Base-by-base conservation (phyloP, 495 filamentous ascomycete species). In the Aspergillus cavernicola region DNA sequence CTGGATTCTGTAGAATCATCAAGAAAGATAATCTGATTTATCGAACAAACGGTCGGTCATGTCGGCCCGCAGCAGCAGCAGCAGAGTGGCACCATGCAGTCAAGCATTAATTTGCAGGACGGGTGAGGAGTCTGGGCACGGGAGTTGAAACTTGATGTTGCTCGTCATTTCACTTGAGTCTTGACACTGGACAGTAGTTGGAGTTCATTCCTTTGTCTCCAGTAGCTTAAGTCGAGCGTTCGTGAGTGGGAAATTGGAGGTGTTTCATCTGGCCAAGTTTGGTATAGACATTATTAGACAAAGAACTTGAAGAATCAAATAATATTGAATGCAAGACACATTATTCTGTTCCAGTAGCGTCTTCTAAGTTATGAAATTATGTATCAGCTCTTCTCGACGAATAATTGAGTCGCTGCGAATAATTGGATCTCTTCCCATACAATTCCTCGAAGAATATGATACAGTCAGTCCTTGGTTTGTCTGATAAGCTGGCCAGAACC, bases 121-220 rank as follows among this genome's bases (percentile, higher is more conserved):
- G 28, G 29, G 28, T 6, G 32, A 38, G 3, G 18, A 46, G 39
- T 39, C 53, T 56, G 36, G 53, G 47, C 53, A 16, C 23, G 50
- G 50, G 40, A 29, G 24, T n/a, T n/a, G n/a, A n/a, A n/a, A n/a
- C n/a, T 22, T 36, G 15, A 22, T 24, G 38, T 53, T 42, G 53
- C 7, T 56, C 39, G 6, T 40, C 32, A 51, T 56, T 35, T 56
- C 53, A 31, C 38, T 50, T 50, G 50, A 35, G 37, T n/a, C 23
- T 35, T 12, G 33, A 32, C 37, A 29, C 35, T 15, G 47, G 23
- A 20, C 29, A 24, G 15, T n/a, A 33, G 39, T 29, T 19, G 15
- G 16, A 24, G 20, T 36, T 36, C 2, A 4, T 33, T 36, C 29
- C 11, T 36, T 16, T 18, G 18, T 47, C 9, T 18, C 4, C 19